Evolutionary conservation across 129 eudicot species (phyloP).

Genomic region (Lactuca sativa): DNA sequence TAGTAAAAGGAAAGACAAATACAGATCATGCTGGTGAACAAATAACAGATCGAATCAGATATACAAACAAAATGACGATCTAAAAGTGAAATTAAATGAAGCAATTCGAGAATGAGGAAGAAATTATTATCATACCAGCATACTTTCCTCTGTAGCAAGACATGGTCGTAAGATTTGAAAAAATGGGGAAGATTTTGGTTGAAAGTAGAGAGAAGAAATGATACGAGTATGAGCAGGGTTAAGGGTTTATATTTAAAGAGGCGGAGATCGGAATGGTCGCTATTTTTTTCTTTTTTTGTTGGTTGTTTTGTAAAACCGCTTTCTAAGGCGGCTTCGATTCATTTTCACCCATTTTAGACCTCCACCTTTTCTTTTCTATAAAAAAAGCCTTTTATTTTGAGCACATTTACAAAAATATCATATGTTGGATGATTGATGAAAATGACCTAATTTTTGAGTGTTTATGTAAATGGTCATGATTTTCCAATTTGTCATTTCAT

Average conservation of each 20-base stretch:
- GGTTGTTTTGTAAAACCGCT: conserved; percentile 17
- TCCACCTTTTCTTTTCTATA: conserved; percentile 2
- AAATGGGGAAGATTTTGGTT: no score
- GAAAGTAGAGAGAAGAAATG: background rate
- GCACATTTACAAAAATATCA: background rate
- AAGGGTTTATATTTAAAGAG: conserved; percentile 30
- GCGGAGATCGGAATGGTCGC: conserved; percentile 14
- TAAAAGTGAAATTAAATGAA: background rate
- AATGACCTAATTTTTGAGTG: no score
- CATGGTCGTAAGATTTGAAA: conserved; percentile 30
- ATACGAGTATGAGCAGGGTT: conserved; percentile 3
- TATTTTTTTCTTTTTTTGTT: background rate
- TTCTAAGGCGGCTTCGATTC: conserved; percentile 20
- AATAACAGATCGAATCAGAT: background rate
- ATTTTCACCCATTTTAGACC: conserved; percentile 1
- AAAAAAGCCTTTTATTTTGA: background rate
- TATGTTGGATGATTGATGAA: no score
- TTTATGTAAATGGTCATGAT: no score
- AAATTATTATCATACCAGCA: conserved; percentile 33
- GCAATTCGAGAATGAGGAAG: background rate
- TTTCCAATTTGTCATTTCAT: no score
- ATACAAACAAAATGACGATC: background rate
- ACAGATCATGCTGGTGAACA: conserved; percentile 3
- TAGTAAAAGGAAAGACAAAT: background rate
- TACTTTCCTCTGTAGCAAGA: conserved; percentile 51